Percentiles rank a stretch among this genome's conserved stretches.
phyloP scores from a whole-genome alignment of 495 filamentous ascomycete species.

The Sphaerosporella brunnea region DNA sequence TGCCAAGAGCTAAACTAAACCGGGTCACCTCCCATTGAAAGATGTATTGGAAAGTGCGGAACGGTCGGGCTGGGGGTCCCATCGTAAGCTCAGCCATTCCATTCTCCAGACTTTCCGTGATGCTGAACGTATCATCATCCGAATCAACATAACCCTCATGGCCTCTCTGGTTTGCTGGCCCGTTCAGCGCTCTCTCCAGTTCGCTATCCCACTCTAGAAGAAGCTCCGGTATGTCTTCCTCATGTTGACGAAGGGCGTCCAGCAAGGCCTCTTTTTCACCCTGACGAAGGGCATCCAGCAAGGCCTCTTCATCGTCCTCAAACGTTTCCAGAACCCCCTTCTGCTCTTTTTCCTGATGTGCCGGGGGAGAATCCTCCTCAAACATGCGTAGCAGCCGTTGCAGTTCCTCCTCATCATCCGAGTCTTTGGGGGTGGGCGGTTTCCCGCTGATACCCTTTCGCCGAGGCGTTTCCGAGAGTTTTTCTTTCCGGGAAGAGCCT shows the following conservation, averaged over 20 bases:
- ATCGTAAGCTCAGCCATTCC: background rate
- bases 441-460: too few relatives aligned
- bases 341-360: background rate
- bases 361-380: background rate
- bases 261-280: background rate
- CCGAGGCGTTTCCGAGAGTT: too few relatives aligned
- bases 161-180: background rate
- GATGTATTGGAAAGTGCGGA: background rate
- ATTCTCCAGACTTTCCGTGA: background rate
- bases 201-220: background rate
- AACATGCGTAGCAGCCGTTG: background rate
- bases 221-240: background rate
- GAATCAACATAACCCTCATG: background rate
- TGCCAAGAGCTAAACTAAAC: background rate
- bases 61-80: background rate
- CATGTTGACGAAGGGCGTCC: background rate
- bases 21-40: conserved; percentile 6
- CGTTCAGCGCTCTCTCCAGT: background rate
- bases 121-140: background rate
- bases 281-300: background rate
- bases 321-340: background rate
- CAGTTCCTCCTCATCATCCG: background rate
- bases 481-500: too few relatives aligned
- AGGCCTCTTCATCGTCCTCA: background rate
- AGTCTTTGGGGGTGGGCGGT: too few relatives aligned